Evolutionary conservation across 2,329 filamentous ascomycete genomes (phyloP).

Genomic region (Phialocephala sp.): DNA sequence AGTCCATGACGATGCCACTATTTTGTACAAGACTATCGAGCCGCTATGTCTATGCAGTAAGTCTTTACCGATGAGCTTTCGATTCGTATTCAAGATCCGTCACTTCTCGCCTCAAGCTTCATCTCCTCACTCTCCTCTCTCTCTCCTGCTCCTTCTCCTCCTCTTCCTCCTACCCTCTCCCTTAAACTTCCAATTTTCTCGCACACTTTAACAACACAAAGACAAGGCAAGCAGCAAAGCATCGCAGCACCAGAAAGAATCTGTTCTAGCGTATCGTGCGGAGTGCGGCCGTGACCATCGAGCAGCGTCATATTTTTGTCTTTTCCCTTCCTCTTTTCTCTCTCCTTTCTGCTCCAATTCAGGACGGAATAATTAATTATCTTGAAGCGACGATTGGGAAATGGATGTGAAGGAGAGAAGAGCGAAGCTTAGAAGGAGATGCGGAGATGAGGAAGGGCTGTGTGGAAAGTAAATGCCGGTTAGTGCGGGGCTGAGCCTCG

Average conservation of each 20-base stretch:
- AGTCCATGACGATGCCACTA: too few species aligned
- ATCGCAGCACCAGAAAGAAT: conserved; percentile 1
- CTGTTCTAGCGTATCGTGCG: conserved; percentile 8
- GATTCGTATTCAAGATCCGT: too few species aligned
- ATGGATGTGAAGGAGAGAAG: neutral
- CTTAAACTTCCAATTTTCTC: neutral
- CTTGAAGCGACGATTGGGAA: too few species aligned
- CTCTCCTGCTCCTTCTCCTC: too few species aligned
- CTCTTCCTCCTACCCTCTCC: too few species aligned
- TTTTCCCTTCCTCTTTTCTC: neutral
- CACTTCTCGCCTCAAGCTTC: too few species aligned
- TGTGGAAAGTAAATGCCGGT: neutral
- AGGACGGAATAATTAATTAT: neutral
- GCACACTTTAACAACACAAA: neutral
- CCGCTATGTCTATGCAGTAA: too few species aligned
- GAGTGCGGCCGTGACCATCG: conserved; percentile 11
- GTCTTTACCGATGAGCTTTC: too few species aligned
- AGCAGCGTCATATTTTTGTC: conserved; percentile 1
- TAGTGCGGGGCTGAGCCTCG: neutral
- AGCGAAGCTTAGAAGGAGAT: neutral
- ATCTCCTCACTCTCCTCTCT: too few species aligned
- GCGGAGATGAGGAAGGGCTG: neutral
- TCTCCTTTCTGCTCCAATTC: too few species aligned
- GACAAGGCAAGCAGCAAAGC: conserved; percentile 13
- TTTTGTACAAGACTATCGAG: too few species aligned